Percentiles rank a stretch among this genome's conserved stretches.
These are phyloP conservation scores for Aspergillus sclerotioniger DNA, from an alignment of 495 filamentous ascomycete genomes.

Conservation along the genomic window DNA sequence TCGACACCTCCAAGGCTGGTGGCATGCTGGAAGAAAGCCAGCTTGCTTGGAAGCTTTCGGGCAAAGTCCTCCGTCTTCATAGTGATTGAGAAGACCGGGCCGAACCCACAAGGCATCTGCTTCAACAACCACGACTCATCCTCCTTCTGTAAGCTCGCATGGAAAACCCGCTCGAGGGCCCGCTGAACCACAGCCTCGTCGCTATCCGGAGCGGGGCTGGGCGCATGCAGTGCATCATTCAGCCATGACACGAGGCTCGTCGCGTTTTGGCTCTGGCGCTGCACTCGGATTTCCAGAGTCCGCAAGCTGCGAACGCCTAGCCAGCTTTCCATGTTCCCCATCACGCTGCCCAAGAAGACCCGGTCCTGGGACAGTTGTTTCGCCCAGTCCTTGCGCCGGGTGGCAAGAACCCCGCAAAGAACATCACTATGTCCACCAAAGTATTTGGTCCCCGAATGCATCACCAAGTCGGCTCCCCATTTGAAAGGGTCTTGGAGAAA, in stretches of 20 bases:
- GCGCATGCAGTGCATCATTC: constrained; percentile 40
- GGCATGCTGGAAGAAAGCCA: constrained; percentile 87
- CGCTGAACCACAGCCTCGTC: constrained; percentile 46
- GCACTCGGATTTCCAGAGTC: constrained; percentile 80
- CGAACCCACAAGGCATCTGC: constrained; percentile 93
- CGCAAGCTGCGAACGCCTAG: constrained; percentile 80
- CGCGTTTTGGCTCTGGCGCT: constrained; percentile 68
- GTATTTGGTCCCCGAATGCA: constrained; percentile 95
- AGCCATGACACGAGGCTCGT: constrained; percentile 71
- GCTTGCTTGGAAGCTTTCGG: constrained; percentile 66
- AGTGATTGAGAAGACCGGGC: constrained; percentile 78
- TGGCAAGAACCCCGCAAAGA: constrained; percentile 78
- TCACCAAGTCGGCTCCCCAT: constrained; percentile 76
- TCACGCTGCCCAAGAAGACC: constrained; percentile 72
- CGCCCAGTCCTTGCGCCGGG: constrained; percentile 56
- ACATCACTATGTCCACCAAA: constrained; percentile 92
- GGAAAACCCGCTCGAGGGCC: constrained; percentile 61
- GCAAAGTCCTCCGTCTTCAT: constrained; percentile 62
- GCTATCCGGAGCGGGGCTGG: constrained; percentile 27
- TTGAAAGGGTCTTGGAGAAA: constrained; percentile 81
- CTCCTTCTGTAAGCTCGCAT: constrained; percentile 72
- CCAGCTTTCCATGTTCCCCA: constrained; percentile 92
- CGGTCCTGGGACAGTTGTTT: constrained; percentile 60
- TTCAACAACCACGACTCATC: constrained; percentile 68
- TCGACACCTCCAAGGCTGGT: constrained; percentile 93